phyloP scores from a whole-genome alignment of 768 basidiomycete species.

The Termitomyces sp. region DNA sequence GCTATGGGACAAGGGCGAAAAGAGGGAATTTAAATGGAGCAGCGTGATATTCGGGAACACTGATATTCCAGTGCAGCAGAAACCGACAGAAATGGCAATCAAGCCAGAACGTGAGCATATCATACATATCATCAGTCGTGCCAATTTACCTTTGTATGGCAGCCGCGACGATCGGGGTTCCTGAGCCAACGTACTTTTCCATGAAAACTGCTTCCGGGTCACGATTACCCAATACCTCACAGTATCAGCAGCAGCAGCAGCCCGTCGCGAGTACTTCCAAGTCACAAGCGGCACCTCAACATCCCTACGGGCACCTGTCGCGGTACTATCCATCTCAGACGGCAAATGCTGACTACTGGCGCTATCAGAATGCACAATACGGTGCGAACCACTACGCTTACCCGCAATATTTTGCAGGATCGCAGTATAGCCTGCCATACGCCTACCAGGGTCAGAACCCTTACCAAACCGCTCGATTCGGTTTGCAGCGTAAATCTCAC shows the following conservation, averaged over 20 bases:
- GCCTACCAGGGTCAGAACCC: slow-evolving; percentile 16
- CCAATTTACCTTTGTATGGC: slow-evolving; percentile 7
- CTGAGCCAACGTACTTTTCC: slow-evolving; percentile 26
- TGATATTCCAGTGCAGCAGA: slow-evolving; percentile 66
- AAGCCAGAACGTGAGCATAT: slow-evolving; percentile 41
- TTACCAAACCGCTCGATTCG: slow-evolving; percentile 17
- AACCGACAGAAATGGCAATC: slow-evolving; percentile 49
- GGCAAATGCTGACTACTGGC: slow-evolving; percentile 32
- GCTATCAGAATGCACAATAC: slow-evolving; percentile 22
- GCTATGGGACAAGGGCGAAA: slow-evolving; percentile 69
- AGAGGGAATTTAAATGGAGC: slow-evolving; percentile 79
- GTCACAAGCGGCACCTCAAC: slow-evolving; percentile 1
- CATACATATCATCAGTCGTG: neutral
- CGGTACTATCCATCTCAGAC: slow-evolving; percentile 17
- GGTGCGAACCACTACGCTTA: slow-evolving; percentile 22
- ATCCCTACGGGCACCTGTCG: slow-evolving; percentile 12
- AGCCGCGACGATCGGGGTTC: slow-evolving; percentile 16
- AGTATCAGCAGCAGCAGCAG: slow-evolving; percentile 4
- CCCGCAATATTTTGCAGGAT: slow-evolving; percentile 20
- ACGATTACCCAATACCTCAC: neutral
- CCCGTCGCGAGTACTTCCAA: slow-evolving; percentile 10
- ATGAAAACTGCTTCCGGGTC: slow-evolving; percentile 19
- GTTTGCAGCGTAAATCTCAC: slow-evolving; percentile 32
- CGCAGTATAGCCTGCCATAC: slow-evolving; percentile 19
- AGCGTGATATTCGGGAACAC: slow-evolving; percentile 74